A percentile compares a stretch with the other conserved stretches of the same genome.
These are phyloP conservation scores for Mucor indicus DNA, from an alignment of 371 early-diverging fungal genomes.

Conservation along the genomic window DNA sequence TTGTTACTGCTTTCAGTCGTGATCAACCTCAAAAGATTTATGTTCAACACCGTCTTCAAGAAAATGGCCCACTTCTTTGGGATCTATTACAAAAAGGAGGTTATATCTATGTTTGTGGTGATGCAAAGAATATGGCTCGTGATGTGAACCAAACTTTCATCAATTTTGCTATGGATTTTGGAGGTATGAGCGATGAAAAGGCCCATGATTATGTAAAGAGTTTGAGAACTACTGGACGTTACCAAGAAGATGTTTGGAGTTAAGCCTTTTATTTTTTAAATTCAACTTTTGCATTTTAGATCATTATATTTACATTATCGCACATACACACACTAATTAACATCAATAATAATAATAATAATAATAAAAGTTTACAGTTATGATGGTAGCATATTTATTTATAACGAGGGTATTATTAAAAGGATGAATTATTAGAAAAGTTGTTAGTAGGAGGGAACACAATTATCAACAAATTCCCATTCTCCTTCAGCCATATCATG, in stretches of 20 bases:
- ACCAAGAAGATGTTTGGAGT: conserved; percentile 96
- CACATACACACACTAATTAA: too few relatives aligned
- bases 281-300: too few relatives aligned
- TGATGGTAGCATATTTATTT: too few relatives aligned
- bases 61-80: conserved; percentile 71
- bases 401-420: too few relatives aligned
- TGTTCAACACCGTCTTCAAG: conserved; percentile 78
- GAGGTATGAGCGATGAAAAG: conserved; percentile 64
- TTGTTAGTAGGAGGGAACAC: too few relatives aligned
- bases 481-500: conserved; percentile 22
- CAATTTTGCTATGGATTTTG: conserved; percentile 64
- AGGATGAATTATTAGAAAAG: too few relatives aligned
- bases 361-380: too few relatives aligned
- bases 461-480: conserved; percentile 12
- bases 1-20: conserved; percentile 89
- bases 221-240: conserved; percentile 77
- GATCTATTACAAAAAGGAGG: conserved; percentile 67
- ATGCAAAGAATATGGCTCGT: conserved; percentile 95
- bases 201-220: conserved; percentile 81
- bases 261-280: conserved; percentile 31
- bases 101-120: conserved; percentile 91
- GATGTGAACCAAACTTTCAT: conserved; percentile 78
- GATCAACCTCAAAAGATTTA: conserved; percentile 79
- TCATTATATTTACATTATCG: too few relatives aligned
- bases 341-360: too few relatives aligned